phyloP scores from a whole-genome alignment of 176 grass and related monocot species.

The Guadua angustifolia region DNA sequence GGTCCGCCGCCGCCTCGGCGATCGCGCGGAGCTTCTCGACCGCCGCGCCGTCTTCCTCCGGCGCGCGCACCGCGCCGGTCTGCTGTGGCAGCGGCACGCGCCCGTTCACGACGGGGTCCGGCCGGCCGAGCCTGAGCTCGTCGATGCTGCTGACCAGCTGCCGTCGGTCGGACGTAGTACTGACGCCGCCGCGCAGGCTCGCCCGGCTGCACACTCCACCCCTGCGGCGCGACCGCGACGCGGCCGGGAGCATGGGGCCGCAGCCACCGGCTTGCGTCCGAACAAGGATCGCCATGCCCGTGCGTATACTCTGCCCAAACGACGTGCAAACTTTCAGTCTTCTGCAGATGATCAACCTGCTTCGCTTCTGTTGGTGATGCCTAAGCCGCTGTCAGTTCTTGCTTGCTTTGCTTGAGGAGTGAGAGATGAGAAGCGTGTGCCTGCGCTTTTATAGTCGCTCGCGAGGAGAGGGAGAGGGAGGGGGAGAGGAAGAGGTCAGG shows the following conservation, averaged over 20 bases:
- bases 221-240: neutral
- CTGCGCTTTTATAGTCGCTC: neutral
- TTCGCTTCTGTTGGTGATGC: neutral
- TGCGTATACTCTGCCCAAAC: neutral
- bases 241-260: neutral
- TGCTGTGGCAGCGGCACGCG: neutral
- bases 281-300: neutral
- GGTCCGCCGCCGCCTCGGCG: slow-evolving; percentile 55
- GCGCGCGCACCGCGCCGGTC: neutral
- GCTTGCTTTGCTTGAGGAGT: neutral
- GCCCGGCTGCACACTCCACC: neutral
- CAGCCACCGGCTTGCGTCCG: neutral
- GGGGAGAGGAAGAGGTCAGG: too few species aligned
- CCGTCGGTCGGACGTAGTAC: neutral
- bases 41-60: neutral
- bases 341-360: neutral
- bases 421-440: neutral
- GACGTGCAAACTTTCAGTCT: neutral
- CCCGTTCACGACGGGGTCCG: neutral
- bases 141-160: slow-evolving; percentile 7
- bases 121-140: neutral
- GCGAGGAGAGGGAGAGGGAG: too few species aligned
- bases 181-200: neutral
- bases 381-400: neutral
- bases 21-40: slow-evolving; percentile 51